Evolutionary conservation across 345 rosid genomes (phyloP), one percentile per base, ranked within the genome.

Genomic region (Geranium rotundifolium): DNA sequence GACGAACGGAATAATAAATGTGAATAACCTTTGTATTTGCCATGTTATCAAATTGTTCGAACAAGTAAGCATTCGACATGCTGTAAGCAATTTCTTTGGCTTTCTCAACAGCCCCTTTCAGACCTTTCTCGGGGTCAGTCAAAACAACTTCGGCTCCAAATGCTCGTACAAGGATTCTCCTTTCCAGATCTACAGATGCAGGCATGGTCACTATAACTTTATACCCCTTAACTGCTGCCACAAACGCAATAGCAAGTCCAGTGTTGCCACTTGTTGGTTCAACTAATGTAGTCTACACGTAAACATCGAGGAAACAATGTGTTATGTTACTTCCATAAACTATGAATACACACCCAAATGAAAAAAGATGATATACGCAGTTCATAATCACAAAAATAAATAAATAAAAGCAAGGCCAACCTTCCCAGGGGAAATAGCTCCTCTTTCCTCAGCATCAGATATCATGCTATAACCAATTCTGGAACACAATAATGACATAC

Each of bases 261-360:
- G 96, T 92, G 67, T 89, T 92, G 65, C 97, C 98, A 41, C 77
- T 87, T 31, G 95, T 87, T 29, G 97, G 93, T 75, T 89, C 97
- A 64, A 89, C 90, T 61, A 85, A 69, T 49, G 77, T 70, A 65
- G 75, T 89, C 98, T 92, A 87, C 73, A 60, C 56, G 69, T 34
- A 30, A n/a, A n/a, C n/a, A n/a, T n/a, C n/a, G 54, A 46, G 27
- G 66, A n/a, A 67, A 58, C 29, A 57, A 29, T 16, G 29, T 9
- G 65, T 9, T 17, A 60, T 13, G 16, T 20, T 50, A 58, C 17
- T 20, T 30, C 54, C 34, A 29, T 17, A 46, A 58, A 20, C 60
- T 54, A 14, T 6, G 2, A 57, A 20, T 9, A 54, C 17, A 58
- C n/a, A n/a, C 37, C 37, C 37, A 31, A 7, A 31, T 31, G 37